Base-by-base conservation (phyloP, 768 basidiomycete genomes). In the Pleurotus djamor region DNA sequence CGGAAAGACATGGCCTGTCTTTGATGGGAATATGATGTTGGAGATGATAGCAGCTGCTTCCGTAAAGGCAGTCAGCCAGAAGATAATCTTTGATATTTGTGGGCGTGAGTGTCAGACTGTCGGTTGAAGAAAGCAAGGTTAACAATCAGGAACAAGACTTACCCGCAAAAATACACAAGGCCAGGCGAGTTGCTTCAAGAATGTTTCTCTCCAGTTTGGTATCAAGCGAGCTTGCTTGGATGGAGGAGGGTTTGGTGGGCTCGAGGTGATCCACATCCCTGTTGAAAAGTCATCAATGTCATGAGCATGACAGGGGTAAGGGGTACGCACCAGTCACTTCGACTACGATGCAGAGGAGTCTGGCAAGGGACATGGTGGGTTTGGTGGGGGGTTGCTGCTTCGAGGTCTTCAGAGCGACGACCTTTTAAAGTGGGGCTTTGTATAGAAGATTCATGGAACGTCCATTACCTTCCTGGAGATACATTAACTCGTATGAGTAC, bases 201-300 rank as follows among this genome's bases (percentile, higher is more conserved):
- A 60, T 13, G 28, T 34, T 37, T 60, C 60, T 21, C 60, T 60
- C 60, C 60, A 60, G 45, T 60, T 55, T 13, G 60, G 60, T 12
- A 60, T 41, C 44, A 60, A 6, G n/a, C 54, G 48, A 32, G 43
- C 44, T 12, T 28, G 48, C 33, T 49, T 48, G 17, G 60, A 47
- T 9, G 41, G 54, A 8, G 44, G 34, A 21, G 54, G 52, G 52
- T 60, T 60, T 3, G 60, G 60, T 13, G 60, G 60, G 12, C 55
- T 60, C 17, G 52, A 55, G 7, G 55, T 60, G 35, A 60, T 57
- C n/a, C 48, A 55, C 60, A 60, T 60, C 4, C 60, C 60, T 33
- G 43, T 28, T 28, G 47, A 32, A 28, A 10, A 5, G 37, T 38
- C 17, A 38, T 41, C 16, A 55, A 9, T 28, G 33, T 16, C 9